phyloP scores from a whole-genome alignment of 306 rosid species.

The Ceratonia siliqua region DNA sequence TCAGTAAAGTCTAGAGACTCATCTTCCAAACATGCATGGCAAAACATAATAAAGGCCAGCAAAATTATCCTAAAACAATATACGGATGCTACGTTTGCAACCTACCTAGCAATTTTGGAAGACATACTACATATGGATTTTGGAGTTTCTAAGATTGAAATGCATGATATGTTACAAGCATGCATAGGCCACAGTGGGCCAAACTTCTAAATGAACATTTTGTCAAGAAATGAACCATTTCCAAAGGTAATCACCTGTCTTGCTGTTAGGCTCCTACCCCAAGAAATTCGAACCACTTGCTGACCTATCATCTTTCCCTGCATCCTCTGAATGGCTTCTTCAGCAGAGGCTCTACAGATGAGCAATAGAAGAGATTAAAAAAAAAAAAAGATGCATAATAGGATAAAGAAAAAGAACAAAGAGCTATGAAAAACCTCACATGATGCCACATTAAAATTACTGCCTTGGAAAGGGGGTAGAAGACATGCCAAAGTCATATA shows the following conservation, averaged over 20 bases:
- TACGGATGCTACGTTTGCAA: not conserved
- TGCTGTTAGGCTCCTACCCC: slow-evolving; percentile 73
- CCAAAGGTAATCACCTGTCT: slow-evolving; percentile 70
- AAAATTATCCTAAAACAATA: slow-evolving; percentile 9
- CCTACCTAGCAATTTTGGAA: slow-evolving; percentile 18
- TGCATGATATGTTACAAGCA: slow-evolving; percentile 13
- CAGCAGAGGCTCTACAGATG: slow-evolving; percentile 72
- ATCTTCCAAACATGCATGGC: slow-evolving; percentile 5
- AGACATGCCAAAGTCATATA: slow-evolving; percentile 32
- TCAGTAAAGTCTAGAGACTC: not conserved
- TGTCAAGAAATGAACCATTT: slow-evolving; percentile 7
- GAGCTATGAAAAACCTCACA: slow-evolving; percentile 38
- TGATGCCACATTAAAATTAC: slow-evolving; percentile 40
- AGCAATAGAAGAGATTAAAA: slow-evolving; percentile 7
- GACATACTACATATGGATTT: not conserved
- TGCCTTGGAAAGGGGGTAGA: slow-evolving; percentile 31
- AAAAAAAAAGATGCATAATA: slow-evolving; percentile 16
- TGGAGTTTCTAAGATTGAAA: slow-evolving; percentile 15
- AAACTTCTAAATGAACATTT: not conserved
- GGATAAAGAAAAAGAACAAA: slow-evolving; percentile 23
- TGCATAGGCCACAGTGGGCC: not conserved
- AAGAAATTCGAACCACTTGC: slow-evolving; percentile 75
- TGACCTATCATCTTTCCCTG: slow-evolving; percentile 86
- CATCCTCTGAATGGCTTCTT: slow-evolving; percentile 88
- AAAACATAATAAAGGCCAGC: not conserved